Evolutionary conservation across 208 protist species (phyloP).

Genomic region (Jaenimonas drosophilae): DNA sequence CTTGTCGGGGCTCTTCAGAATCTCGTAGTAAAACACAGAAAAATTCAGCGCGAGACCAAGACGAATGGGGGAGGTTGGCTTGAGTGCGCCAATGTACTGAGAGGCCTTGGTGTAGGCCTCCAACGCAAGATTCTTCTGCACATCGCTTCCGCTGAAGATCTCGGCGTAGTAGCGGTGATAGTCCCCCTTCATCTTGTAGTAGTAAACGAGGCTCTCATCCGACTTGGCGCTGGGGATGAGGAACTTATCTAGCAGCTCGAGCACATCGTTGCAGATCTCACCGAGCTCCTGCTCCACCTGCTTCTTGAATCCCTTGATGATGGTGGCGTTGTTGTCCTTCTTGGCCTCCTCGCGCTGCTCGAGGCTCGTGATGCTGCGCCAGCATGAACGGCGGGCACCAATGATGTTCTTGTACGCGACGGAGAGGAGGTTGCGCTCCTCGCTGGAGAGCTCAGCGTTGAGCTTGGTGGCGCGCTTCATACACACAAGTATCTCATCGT

Average conservation of each 20-base stretch:
- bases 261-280: constrained; percentile 95
- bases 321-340: constrained; percentile 84
- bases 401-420: constrained; percentile 99
- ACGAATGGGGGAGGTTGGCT: constrained; percentile 95
- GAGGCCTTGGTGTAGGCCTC: constrained; percentile 86
- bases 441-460: constrained; percentile 92
- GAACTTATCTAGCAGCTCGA: constrained; percentile 93
- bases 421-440: constrained; percentile 99
- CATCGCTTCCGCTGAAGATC: constrained; percentile 71
- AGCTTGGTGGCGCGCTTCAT: constrained; percentile 97
- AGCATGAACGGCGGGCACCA: constrained; percentile 97
- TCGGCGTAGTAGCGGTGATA: constrained; percentile 98
- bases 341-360: constrained; percentile 93
- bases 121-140: constrained; percentile 84
- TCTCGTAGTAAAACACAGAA: constrained; percentile 99
- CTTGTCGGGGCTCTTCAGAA: constrained; percentile 94
- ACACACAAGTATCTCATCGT: constrained; percentile 98
- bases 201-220: constrained; percentile 87
- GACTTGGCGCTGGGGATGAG: constrained; percentile 89
- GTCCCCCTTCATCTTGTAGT: constrained; percentile 94
- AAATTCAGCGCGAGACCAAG: constrained; percentile 99
- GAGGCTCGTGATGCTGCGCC: constrained; percentile 97
- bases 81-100: constrained; percentile 70
- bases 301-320: constrained; percentile 93
- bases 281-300: constrained; percentile 97